Percentiles rank a stretch among this genome's conserved stretches.
phyloP scores from a whole-genome alignment of 176 grass and related monocot genomes.

The Chrysopogon serrulatus region DNA sequence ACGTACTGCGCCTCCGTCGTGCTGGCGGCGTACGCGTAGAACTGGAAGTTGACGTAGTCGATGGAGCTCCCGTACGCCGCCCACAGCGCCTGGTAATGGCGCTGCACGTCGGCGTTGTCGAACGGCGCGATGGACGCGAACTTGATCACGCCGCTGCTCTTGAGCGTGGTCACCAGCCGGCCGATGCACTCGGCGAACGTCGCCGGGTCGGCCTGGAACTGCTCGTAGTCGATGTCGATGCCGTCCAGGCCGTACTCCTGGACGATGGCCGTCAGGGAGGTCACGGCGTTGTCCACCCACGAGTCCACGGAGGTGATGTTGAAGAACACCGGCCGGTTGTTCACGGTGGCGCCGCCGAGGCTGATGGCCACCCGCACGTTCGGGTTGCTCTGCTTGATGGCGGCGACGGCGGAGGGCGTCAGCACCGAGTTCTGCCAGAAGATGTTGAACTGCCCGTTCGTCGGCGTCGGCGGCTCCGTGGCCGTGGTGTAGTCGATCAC shows the following conservation, averaged over 20 bases:
- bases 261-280: constrained; percentile 53
- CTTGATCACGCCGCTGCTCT: constrained; percentile 49
- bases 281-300: constrained; percentile 72
- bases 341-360: constrained; percentile 63
- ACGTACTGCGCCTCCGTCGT: constrained; percentile 62
- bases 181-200: constrained; percentile 77
- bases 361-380: constrained; percentile 76
- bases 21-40: constrained; percentile 52
- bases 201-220: constrained; percentile 37
- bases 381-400: constrained; percentile 52
- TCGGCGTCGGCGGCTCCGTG: constrained; percentile 45
- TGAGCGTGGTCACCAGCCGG: constrained; percentile 52
- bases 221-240: constrained; percentile 87
- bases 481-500: constrained; percentile 68
- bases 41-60: constrained; percentile 94
- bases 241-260: constrained; percentile 55
- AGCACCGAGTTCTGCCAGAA: constrained; percentile 69
- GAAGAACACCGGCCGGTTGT: constrained; percentile 32
- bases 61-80: constrained; percentile 25
- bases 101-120: constrained; percentile 49
- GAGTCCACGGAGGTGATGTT: constrained; percentile 47
- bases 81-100: constrained; percentile 66
- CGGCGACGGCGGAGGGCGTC: constrained; percentile 32
- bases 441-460: constrained; percentile 65
- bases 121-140: constrained; percentile 84